Evolutionary conservation across 2,329 filamentous ascomycete genomes (phyloP).

Genomic region (Nigrograna mackinnonii): DNA sequence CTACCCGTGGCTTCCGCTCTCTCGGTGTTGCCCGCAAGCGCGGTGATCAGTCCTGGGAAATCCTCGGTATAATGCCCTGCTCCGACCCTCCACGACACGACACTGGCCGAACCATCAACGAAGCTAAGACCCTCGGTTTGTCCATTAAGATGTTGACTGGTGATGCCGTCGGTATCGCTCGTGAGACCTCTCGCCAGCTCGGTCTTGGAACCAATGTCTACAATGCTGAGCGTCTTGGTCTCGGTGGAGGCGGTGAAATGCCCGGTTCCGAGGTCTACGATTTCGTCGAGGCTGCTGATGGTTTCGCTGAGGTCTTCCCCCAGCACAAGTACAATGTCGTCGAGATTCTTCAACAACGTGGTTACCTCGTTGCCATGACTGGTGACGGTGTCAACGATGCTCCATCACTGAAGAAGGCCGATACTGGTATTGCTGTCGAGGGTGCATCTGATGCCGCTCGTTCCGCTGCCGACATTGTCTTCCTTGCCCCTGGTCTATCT

Average conservation of each 20-base stretch:
- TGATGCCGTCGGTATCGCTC: slow-evolving; percentile 90
- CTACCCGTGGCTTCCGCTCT: slow-evolving; percentile 90
- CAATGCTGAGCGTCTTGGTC: slow-evolving; percentile 89
- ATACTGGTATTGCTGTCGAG: slow-evolving; percentile 94
- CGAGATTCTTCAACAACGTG: slow-evolving; percentile 75
- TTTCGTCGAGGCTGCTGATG: slow-evolving; percentile 93
- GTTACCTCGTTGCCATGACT: slow-evolving; percentile 78
- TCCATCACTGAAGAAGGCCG: slow-evolving; percentile 90
- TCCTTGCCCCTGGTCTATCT: slow-evolving; percentile 87
- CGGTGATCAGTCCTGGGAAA: slow-evolving; percentile 81
- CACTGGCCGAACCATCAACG: slow-evolving; percentile 86
- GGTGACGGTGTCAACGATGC: slow-evolving; percentile 96
- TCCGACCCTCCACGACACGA: slow-evolving; percentile 89
- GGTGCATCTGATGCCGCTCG: slow-evolving; percentile 89
- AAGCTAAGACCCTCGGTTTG: slow-evolving; percentile 84
- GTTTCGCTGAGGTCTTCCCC: slow-evolving; percentile 78
- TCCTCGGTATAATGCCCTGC: slow-evolving; percentile 94
- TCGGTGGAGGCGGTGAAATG: slow-evolving; percentile 89
- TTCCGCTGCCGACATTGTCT: slow-evolving; percentile 91
- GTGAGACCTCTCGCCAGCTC: slow-evolving; percentile 88
- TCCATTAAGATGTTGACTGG: slow-evolving; percentile 97
- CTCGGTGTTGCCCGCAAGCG: slow-evolving; percentile 92
- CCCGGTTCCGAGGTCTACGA: slow-evolving; percentile 92
- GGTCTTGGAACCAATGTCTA: slow-evolving; percentile 92
- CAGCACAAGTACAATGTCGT: slow-evolving; percentile 79